phyloP scores from a whole-genome alignment of 352 stramenopile species.

The Aphanomyces astaci region DNA sequence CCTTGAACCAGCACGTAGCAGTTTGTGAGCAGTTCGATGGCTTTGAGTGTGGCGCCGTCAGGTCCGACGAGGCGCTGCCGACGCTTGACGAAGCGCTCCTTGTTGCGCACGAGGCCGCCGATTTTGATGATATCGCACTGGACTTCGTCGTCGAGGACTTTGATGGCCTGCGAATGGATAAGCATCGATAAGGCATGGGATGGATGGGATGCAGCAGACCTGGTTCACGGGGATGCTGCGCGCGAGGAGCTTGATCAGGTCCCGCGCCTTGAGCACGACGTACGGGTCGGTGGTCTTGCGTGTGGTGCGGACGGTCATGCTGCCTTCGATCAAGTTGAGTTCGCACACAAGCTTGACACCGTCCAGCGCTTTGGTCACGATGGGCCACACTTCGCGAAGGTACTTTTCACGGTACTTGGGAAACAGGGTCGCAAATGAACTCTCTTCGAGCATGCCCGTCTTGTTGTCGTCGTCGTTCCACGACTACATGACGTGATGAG shows the following conservation, averaged over 20 bases:
- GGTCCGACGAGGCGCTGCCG: slow-evolving; percentile 96
- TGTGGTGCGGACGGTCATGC: slow-evolving; percentile 89
- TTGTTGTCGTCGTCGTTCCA: slow-evolving; percentile 86
- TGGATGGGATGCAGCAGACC: slow-evolving; percentile 25
- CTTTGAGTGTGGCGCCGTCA: slow-evolving; percentile 95
- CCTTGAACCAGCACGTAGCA: slow-evolving; percentile 99
- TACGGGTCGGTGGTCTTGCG: slow-evolving; percentile 96
- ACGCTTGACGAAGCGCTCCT: slow-evolving; percentile 99
- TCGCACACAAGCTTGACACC: slow-evolving; percentile 94
- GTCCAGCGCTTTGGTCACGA: slow-evolving; percentile 96
- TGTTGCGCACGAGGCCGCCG: slow-evolving; percentile 97
- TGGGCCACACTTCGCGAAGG: slow-evolving; percentile 96
- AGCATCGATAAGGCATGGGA: not conserved
- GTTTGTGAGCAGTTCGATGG: slow-evolving; percentile 97
- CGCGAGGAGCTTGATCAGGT: slow-evolving; percentile 98
- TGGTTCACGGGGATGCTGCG: slow-evolving; percentile 96
- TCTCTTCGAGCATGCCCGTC: slow-evolving; percentile 94
- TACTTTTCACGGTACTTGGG: slow-evolving; percentile 99
- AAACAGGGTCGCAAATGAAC: slow-evolving; percentile 99
- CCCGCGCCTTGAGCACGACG: slow-evolving; percentile 97
- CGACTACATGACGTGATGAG: slow-evolving; percentile 30
- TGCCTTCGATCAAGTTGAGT: slow-evolving; percentile 97
- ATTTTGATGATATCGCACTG: slow-evolving; percentile 99
- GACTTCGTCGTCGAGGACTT: slow-evolving; percentile 97
- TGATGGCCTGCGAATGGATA: slow-evolving; percentile 59